Evolutionary conservation across 1,284 basidiomycete species (phyloP).

Genomic region (Cerrena zonata): DNA sequence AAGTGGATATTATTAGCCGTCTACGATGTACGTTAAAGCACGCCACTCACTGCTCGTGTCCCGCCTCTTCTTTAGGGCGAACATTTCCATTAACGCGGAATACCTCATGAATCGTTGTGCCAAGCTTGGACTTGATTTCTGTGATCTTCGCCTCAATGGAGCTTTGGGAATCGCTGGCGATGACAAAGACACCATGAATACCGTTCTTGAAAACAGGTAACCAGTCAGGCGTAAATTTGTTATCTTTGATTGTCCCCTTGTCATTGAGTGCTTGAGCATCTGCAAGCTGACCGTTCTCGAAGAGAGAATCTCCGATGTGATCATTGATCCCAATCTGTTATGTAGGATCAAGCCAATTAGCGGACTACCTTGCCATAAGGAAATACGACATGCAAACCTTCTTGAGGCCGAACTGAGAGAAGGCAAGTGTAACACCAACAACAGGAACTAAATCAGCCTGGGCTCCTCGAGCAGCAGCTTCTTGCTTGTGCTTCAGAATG

Average conservation of each 20-base stretch:
- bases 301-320: constrained; percentile 28
- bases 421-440: constrained; percentile 29
- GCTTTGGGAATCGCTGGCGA: constrained; percentile 27
- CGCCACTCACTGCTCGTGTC: constrained; percentile 29
- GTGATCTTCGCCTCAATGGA: constrained; percentile 15
- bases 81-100: constrained; percentile 26
- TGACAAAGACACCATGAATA: constrained; percentile 34
- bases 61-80: constrained; percentile 29
- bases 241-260: constrained; percentile 4
- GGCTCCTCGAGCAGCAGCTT: constrained; percentile 6
- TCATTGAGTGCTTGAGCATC: constrained; percentile 24
- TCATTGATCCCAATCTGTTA: constrained; percentile 29
- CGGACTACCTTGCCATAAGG: background rate
- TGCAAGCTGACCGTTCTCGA: constrained; percentile 28
- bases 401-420: constrained; percentile 28
- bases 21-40: background rate
- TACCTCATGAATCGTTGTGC: constrained; percentile 27
- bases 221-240: constrained; percentile 28
- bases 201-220: constrained; percentile 28
- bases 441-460: constrained; percentile 13
- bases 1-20: background rate
- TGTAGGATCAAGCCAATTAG: background rate
- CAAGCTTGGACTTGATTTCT: constrained; percentile 11
- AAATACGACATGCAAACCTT: constrained; percentile 10
- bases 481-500: constrained; percentile 17